These are phyloP conservation scores for Gymnopus androsaceus DNA, from an alignment of 1,284 basidiomycete species.

Conservation along the genomic window DNA sequence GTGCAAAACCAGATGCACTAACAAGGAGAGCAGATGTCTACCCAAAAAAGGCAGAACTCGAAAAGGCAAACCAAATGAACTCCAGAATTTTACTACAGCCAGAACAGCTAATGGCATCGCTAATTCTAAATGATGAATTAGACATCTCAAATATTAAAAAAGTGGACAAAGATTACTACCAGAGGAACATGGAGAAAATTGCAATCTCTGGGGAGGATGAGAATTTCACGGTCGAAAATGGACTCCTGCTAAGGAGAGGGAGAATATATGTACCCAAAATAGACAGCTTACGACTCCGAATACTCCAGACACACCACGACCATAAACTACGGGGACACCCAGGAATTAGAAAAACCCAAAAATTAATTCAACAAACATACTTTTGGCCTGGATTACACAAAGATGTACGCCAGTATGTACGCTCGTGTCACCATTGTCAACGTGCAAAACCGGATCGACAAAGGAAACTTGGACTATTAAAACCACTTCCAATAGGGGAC, in stretches of 20 bases:
- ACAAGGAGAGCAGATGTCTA: constrained; percentile 4
- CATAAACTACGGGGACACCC: constrained; percentile 30
- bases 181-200: neutral
- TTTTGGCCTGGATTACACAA: constrained; percentile 25
- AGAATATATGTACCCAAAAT: constrained; percentile 15
- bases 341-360: constrained; percentile 31
- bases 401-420: constrained; percentile 21
- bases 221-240: constrained; percentile 20
- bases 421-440: neutral
- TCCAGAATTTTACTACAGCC: neutral
- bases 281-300: neutral
- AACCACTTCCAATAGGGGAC: constrained; percentile 1
- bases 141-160: neutral
- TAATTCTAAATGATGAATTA: neutral
- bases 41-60: neutral
- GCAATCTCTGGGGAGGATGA: neutral
- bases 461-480: neutral
- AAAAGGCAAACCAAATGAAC: neutral
- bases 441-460: neutral
- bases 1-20: constrained; percentile 8
- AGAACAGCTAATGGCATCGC: constrained; percentile 3
- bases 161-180: neutral
- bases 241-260: neutral
- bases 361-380: constrained; percentile 27
- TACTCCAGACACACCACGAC: constrained; percentile 14